Evolutionary conservation across 176 grass and related monocot genomes (phyloP).

Genomic region (Alloteropsis semialata): DNA sequence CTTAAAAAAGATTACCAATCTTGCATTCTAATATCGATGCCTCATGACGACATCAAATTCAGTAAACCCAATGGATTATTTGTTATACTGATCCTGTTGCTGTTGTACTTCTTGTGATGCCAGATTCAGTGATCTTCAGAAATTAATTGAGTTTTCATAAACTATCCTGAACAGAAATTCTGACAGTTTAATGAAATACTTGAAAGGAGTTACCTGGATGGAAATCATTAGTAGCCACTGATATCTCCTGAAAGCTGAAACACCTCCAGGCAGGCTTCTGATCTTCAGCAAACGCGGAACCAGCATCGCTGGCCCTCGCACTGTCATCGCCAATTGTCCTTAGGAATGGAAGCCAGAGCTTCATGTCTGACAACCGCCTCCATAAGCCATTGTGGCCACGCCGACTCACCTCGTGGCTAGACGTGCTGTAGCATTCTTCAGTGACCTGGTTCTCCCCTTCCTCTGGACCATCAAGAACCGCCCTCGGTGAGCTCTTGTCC

Average conservation of each 20-base stretch:
- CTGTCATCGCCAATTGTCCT: slow-evolving; percentile 39
- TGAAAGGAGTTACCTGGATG: slow-evolving; percentile 47
- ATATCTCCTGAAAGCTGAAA: slow-evolving; percentile 76
- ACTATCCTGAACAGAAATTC: neutral
- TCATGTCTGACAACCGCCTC: slow-evolving; percentile 68
- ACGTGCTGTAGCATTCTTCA: slow-evolving; percentile 68
- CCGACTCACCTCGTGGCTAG: slow-evolving; percentile 47
- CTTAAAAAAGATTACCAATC: neutral
- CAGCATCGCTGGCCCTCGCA: slow-evolving; percentile 41
- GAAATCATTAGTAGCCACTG: slow-evolving; percentile 69
- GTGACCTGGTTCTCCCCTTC: slow-evolving; percentile 33
- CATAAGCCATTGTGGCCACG: slow-evolving; percentile 51
- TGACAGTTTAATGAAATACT: neutral
- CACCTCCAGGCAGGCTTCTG: slow-evolving; percentile 79
- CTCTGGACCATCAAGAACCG: slow-evolving; percentile 65
- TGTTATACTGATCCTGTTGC: neutral
- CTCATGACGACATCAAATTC: neutral
- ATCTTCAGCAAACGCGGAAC: slow-evolving; percentile 45
- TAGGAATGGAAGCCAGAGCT: slow-evolving; percentile 65
- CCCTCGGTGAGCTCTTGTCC: slow-evolving; percentile 73
- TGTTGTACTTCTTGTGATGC: neutral
- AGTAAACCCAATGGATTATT: neutral
- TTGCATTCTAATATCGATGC: neutral
- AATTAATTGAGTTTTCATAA: neutral
- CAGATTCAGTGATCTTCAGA: neutral